Evolutionary conservation across 2,329 filamentous ascomycete species (phyloP).

Genomic region (Boeremia exigua): DNA sequence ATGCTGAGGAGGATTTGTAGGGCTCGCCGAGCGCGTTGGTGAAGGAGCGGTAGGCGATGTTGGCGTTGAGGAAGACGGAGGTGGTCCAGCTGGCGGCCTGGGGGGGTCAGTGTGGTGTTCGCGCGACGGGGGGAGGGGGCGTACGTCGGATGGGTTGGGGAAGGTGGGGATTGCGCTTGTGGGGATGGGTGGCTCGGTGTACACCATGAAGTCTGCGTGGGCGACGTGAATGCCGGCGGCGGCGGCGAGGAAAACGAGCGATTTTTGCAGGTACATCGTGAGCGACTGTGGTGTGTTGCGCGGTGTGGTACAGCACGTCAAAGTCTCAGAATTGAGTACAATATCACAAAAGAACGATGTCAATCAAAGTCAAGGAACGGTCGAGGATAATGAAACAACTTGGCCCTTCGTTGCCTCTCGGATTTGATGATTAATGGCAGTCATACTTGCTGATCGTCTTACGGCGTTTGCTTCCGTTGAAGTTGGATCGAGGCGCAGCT

Average conservation of each 20-base stretch:
- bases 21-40: slow-evolving; percentile 27
- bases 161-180: slow-evolving; percentile 35
- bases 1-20: slow-evolving; percentile 36
- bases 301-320: not conserved
- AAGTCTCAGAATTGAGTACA: not conserved
- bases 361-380: not conserved
- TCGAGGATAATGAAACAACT: not conserved
- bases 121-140: not conserved
- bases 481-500: slow-evolving; percentile 4
- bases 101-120: not conserved
- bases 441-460: slow-evolving; percentile 12
- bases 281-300: not conserved
- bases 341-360: not conserved
- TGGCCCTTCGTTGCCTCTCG: slow-evolving; percentile 6
- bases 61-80: slow-evolving; percentile 35
- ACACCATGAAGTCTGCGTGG: slow-evolving; percentile 41
- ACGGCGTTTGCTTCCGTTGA: slow-evolving; percentile 1
- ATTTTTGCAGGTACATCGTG: slow-evolving; percentile 21
- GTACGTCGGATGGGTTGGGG: slow-evolving; percentile 30
- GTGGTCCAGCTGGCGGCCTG: slow-evolving; percentile 38
- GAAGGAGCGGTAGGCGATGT: slow-evolving; percentile 31
- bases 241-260: slow-evolving; percentile 23
- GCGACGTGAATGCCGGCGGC: slow-evolving; percentile 23
- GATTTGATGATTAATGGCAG: slow-evolving; percentile 12
- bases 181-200: slow-evolving; percentile 39